These are phyloP conservation scores for Geosmithia putterillii DNA, from an alignment of 2,329 filamentous ascomycete genomes.

Conservation along the genomic window DNA sequence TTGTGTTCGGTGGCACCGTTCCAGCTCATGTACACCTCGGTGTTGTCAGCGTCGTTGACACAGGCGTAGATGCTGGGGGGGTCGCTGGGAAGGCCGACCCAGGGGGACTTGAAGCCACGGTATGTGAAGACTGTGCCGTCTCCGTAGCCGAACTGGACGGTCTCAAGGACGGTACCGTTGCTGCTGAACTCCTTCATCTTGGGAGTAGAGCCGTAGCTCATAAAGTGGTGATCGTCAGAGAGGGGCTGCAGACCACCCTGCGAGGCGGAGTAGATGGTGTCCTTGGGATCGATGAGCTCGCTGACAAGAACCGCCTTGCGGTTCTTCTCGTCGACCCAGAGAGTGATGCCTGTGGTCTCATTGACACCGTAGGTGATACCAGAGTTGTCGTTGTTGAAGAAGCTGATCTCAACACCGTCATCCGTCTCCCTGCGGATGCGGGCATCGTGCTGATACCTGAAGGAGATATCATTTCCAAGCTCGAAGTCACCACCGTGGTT, in stretches of 20 bases:
- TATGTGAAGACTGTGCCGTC: slow-evolving; percentile 15
- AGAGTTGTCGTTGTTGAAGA: slow-evolving; percentile 40
- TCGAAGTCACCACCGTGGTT: slow-evolving; percentile 13
- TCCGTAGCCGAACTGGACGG: slow-evolving; percentile 10
- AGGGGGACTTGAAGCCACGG: slow-evolving; percentile 10
- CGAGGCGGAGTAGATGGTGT: slow-evolving; percentile 33
- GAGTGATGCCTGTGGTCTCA: slow-evolving; percentile 32
- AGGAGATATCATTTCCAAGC: slow-evolving; percentile 20
- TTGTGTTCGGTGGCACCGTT: slow-evolving; percentile 13
- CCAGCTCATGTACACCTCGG: slow-evolving; percentile 10
- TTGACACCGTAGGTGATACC: slow-evolving; percentile 27
- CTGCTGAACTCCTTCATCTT: slow-evolving; percentile 13
- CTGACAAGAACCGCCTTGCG: slow-evolving; percentile 31
- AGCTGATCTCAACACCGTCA: slow-evolving; percentile 31
- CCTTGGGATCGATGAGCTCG: slow-evolving; percentile 32
- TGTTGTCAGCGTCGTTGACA: slow-evolving; percentile 4
- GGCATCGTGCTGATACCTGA: slow-evolving; percentile 41
- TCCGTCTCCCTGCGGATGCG: slow-evolving; percentile 23
- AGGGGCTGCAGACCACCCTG: slow-evolving; percentile 34
- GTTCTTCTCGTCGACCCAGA: slow-evolving; percentile 29
- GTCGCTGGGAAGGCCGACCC: slow-evolving; percentile 8
- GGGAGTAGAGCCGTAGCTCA: slow-evolving; percentile 10
- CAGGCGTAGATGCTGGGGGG: slow-evolving; percentile 4
- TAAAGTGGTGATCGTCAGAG: slow-evolving; percentile 10
- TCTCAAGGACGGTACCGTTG: slow-evolving; percentile 22